Percentiles rank a stretch among this genome's conserved stretches.
phyloP scores from a whole-genome alignment of 495 filamentous ascomycete species.

The Aspergillus saccharolyticus region DNA sequence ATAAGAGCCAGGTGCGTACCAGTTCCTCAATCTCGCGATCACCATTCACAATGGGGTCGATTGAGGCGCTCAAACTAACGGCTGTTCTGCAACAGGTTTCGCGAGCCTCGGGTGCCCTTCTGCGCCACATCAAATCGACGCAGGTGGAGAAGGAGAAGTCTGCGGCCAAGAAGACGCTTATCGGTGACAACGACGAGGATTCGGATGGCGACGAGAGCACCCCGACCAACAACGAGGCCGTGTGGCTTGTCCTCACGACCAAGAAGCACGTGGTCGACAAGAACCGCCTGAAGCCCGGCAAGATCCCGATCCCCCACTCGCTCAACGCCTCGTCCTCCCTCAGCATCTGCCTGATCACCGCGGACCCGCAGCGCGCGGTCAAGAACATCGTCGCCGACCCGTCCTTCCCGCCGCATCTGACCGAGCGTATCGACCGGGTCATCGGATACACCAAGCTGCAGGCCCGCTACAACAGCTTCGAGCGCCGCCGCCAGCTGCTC shows the following conservation, averaged over 20 bases:
- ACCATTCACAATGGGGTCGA: background rate
- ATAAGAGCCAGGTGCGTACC: constrained; percentile 53
- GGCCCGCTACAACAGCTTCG: constrained; percentile 79
- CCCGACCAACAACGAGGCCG: constrained; percentile 52
- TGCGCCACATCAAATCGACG: constrained; percentile 70
- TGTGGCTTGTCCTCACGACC: constrained; percentile 84
- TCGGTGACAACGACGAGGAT: constrained; percentile 54
- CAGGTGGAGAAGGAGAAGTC: constrained; percentile 51
- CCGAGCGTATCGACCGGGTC: constrained; percentile 69
- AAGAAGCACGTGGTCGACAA: constrained; percentile 81
- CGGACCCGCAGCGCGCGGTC: constrained; percentile 81
- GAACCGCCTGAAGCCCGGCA: constrained; percentile 72
- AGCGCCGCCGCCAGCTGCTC: constrained; percentile 77
- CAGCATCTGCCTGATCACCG: constrained; percentile 77
- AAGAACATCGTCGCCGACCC: constrained; percentile 78
- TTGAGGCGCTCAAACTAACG: constrained; percentile 11
- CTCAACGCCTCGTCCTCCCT: constrained; percentile 57
- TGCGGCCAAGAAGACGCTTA: constrained; percentile 66
- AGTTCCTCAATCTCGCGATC: background rate
- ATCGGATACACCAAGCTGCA: constrained; percentile 80
- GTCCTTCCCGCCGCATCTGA: constrained; percentile 67
- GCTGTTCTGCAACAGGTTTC: constrained; percentile 47
- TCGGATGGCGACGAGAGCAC: constrained; percentile 36
- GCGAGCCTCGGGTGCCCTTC: constrained; percentile 75
- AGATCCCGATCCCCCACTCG: constrained; percentile 61